A percentile compares a stretch with the other conserved stretches of the same genome.
phyloP scores from a whole-genome alignment of 140 eudicot species.

The Stevia rebaudiana region DNA sequence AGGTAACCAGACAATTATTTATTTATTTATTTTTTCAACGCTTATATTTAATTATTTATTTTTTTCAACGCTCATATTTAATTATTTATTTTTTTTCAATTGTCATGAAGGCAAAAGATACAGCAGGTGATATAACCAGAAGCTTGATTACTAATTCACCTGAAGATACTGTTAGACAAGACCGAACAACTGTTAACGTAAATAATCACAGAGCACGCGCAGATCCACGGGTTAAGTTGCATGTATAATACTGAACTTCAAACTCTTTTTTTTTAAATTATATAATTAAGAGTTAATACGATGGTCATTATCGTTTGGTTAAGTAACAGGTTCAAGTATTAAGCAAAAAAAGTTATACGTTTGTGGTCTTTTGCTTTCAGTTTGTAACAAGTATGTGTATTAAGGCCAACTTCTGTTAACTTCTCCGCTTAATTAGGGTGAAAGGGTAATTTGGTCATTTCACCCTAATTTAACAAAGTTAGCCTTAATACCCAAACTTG shows the following conservation, averaged over 20 bases:
- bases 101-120: slow-evolving; percentile 53
- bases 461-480: too few relatives aligned
- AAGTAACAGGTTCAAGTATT: too few relatives aligned
- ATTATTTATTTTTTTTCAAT: background rate
- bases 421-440: too few relatives aligned
- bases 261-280: background rate
- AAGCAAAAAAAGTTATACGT: too few relatives aligned
- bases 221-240: slow-evolving; percentile 62
- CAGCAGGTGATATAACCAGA: slow-evolving; percentile 34
- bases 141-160: slow-evolving; percentile 31
- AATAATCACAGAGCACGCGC: slow-evolving; percentile 46
- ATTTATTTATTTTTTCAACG: background rate
- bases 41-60: too few relatives aligned
- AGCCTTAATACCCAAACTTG: too few relatives aligned
- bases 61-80: background rate
- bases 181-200: slow-evolving; percentile 29
- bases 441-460: too few relatives aligned
- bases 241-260: slow-evolving; percentile 10
- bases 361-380: too few relatives aligned
- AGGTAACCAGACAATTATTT: slow-evolving; percentile 38
- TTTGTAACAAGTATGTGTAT: too few relatives aligned
- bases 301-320: too few relatives aligned
- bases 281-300: background rate
- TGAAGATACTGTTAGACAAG: slow-evolving; percentile 43
- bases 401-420: too few relatives aligned